Evolutionary conservation across 805 yeast species (phyloP), one percentile per base, ranked within the genome.

Genomic region (Kodamaea sagamina): DNA sequence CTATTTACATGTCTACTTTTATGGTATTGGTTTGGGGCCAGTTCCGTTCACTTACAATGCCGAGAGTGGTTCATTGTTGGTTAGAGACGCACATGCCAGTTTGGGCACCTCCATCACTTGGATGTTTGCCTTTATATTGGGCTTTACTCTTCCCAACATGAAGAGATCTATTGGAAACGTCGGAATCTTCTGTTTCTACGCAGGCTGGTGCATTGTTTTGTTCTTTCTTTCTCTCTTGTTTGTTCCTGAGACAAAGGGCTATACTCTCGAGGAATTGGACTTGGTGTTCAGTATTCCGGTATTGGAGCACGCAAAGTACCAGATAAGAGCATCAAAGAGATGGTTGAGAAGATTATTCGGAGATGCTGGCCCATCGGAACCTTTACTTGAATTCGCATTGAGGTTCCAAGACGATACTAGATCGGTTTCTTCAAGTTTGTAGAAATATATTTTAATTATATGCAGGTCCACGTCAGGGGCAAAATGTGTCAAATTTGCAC

Each of bases 251-350:
- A 88, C 95, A 42, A 81, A 79, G 69, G 95, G 93, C 45, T 75
- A 86, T 54, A 76, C 87, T 32, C 75, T 88, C 59, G 95, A 87
- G 67, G 89, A 87, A 65, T 87, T 87, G 50, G 89, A 86, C 65
- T 9, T 31, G 9, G 28, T 37, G 18, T 37, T 37, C 34, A 21
- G 28, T n/a, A 28, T 37, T 27, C 41, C 41, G 2, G 28, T 37
- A 8, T 19, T 13, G 3, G 34, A 37, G 12, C 41, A 37, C 12
- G 32, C 41, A 17, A 27, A 28, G 27, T 37, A 37, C 29, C 41
- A 37, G 17, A 18, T 28, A 6, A 37, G 34, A 25, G 41, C 25
- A 18, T 11, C 34, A 11, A 27, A 28, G 32, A 11, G 34, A 16
- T 37, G 6, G n/a, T 11, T 27, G 11, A 21, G 27, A 4, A 9